phyloP scores from a whole-genome alignment of 306 rosid genomes.

The Spatholobus suberectus region DNA sequence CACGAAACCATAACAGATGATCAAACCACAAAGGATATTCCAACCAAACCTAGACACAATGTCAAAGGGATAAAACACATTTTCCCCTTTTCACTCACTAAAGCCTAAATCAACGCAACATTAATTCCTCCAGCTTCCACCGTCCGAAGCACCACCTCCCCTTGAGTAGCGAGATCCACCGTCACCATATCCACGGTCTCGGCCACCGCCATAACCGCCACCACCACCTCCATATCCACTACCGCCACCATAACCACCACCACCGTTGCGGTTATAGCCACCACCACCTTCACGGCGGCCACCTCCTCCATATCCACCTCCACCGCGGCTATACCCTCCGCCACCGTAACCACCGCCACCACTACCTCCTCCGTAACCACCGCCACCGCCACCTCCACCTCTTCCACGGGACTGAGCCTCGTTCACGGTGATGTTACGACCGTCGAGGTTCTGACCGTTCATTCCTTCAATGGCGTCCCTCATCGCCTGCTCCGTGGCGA shows the following conservation, averaged over 20 bases:
- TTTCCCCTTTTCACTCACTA: background rate
- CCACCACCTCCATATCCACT: conserved; percentile 43
- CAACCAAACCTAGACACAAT: background rate
- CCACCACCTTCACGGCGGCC: conserved; percentile 40
- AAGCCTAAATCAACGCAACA: background rate
- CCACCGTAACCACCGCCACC: conserved; percentile 60
- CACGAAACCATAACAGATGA: conserved; percentile 8
- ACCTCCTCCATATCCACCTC: conserved; percentile 37
- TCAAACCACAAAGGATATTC: background rate
- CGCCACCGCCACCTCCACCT: conserved; percentile 63
- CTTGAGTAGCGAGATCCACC: conserved; percentile 57
- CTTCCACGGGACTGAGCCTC: conserved; percentile 89
- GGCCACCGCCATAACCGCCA: conserved; percentile 52
- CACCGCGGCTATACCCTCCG: conserved; percentile 15
- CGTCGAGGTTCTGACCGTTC: conserved; percentile 90
- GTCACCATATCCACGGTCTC: conserved; percentile 51
- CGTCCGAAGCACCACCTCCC: conserved; percentile 61
- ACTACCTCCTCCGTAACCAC: conserved; percentile 45
- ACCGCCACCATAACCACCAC: conserved; percentile 46
- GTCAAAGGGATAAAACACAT: background rate
- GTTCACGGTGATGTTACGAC: conserved; percentile 91
- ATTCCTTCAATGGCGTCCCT: conserved; percentile 81
- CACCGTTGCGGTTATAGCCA: conserved; percentile 42
- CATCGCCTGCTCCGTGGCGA: conserved; percentile 75
- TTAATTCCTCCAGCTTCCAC: conserved; percentile 81